These are phyloP conservation scores for Ceratobasidium sp. DNA, from an alignment of 1,284 basidiomycete species.

Conservation along the genomic window DNA sequence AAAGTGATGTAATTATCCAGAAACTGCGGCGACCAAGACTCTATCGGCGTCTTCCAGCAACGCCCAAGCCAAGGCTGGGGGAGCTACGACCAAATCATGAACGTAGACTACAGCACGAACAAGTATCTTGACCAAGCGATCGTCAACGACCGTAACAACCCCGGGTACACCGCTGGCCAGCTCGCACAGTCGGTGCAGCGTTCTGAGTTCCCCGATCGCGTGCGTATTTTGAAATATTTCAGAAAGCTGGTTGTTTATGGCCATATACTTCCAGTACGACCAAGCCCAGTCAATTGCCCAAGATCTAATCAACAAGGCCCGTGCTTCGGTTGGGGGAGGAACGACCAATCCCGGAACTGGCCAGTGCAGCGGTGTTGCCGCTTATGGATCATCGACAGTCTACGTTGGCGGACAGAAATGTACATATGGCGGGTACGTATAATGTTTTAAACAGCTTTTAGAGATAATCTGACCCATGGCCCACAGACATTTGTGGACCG, in stretches of 20 bases:
- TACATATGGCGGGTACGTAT: conserved; percentile 40
- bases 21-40: conserved; percentile 39
- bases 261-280: conserved; percentile 4
- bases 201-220: conserved; percentile 36
- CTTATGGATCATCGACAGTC: conserved; percentile 37
- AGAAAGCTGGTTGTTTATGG: neutral
- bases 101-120: conserved; percentile 34
- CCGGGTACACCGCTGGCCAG: conserved; percentile 30
- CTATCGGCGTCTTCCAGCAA: conserved; percentile 40
- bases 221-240: neutral
- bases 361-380: conserved; percentile 34
- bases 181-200: conserved; percentile 34
- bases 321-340: conserved; percentile 14
- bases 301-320: conserved; percentile 8
- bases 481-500: conserved; percentile 26
- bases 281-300: conserved; percentile 27
- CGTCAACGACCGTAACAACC: conserved; percentile 27
- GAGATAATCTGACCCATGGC: neutral
- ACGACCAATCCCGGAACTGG: conserved; percentile 30
- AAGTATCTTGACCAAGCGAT: conserved; percentile 37
- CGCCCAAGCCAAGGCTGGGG: conserved; percentile 41
- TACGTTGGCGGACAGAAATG: conserved; percentile 43
- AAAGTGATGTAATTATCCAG: neutral
- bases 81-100: conserved; percentile 39
- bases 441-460: neutral